Percentiles rank a stretch among this genome's conserved stretches.
phyloP scores from a whole-genome alignment of 2,329 filamentous ascomycete species.

The Monosporascus sp. region DNA sequence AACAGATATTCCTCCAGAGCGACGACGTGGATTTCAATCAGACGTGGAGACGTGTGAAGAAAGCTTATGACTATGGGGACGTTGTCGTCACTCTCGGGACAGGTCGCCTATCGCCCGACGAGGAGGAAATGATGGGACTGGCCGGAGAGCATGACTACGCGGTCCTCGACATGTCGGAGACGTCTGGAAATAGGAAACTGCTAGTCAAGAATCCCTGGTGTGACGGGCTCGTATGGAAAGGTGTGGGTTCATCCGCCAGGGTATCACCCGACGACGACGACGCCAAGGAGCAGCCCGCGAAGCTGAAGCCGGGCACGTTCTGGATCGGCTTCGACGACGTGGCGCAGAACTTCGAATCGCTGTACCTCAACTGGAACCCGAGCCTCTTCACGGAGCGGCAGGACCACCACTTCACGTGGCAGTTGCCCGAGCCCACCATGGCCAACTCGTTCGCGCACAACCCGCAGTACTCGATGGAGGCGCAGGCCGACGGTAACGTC shows the following conservation, averaged over 20 bases:
- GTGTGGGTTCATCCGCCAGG: slow-evolving; percentile 32
- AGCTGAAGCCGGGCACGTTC: slow-evolving; percentile 65
- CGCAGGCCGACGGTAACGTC: slow-evolving; percentile 53
- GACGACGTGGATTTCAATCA: slow-evolving; percentile 72
- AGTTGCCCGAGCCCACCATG: slow-evolving; percentile 43
- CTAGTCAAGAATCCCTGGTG: slow-evolving; percentile 97
- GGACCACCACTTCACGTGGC: slow-evolving; percentile 88
- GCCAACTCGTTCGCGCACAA: slow-evolving; percentile 57
- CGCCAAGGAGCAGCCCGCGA: slow-evolving; percentile 20
- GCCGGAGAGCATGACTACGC: slow-evolving; percentile 93
- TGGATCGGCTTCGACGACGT: slow-evolving; percentile 91
- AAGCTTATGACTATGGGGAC: slow-evolving; percentile 70
- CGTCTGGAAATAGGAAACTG: slow-evolving; percentile 58
- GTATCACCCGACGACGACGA: slow-evolving; percentile 13
- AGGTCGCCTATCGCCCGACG: slow-evolving; percentile 68
- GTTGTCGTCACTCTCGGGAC: slow-evolving; percentile 89
- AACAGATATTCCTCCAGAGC: slow-evolving; percentile 87
- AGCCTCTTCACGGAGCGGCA: slow-evolving; percentile 73
- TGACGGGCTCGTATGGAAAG: slow-evolving; percentile 70
- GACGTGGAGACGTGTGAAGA: slow-evolving; percentile 73
- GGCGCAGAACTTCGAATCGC: slow-evolving; percentile 86
- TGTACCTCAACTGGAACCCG: slow-evolving; percentile 98
- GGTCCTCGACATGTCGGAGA: slow-evolving; percentile 69
- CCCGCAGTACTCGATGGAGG: slow-evolving; percentile 66
- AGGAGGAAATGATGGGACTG: slow-evolving; percentile 76